Conservation (phyloP, 1,284 basidiomycete genomes). For the Pulchroboletus neoregius region DNA sequence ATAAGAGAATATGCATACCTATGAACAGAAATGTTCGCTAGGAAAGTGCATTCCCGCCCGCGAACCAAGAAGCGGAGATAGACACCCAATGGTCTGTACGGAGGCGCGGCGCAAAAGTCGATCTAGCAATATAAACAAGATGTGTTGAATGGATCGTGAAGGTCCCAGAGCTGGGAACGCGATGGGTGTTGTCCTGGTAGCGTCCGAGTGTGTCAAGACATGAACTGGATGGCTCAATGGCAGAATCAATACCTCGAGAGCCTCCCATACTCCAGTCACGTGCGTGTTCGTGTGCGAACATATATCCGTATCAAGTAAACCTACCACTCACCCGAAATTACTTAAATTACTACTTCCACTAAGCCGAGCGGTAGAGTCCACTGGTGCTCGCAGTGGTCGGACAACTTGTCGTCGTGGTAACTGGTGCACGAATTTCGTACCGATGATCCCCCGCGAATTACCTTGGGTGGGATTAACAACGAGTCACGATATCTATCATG, state of each 20-base stretch:
- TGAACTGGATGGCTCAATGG: conserved; percentile 24
- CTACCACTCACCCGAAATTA: no score
- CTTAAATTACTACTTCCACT: no score
- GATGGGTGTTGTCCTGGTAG: conserved; percentile 9
- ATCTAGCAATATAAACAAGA: conserved; percentile 28
- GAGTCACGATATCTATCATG: no score
- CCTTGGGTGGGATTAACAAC: no score
- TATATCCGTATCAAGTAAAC: conserved; percentile 7
- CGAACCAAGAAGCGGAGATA: conserved; percentile 13
- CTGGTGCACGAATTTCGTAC: no score
- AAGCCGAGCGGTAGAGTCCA: no score
- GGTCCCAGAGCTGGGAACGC: conserved; percentile 9
- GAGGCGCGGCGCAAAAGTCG: conserved; percentile 7
- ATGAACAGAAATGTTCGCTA: conserved; percentile 18
- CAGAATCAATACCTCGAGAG: conserved; percentile 1
- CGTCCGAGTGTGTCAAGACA: conserved; percentile 24
- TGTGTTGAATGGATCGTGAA: conserved; percentile 15
- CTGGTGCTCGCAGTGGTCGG: no score
- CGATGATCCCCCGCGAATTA: no score
- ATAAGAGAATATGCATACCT: conserved; percentile 16
- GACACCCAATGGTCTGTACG: conserved; percentile 12
- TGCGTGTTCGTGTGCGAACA: conserved; percentile 15
- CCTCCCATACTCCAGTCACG: conserved; percentile 23
- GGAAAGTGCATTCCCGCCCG: conserved; percentile 23
- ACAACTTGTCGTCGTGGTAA: no score